Conservation (phyloP, 2,329 filamentous ascomycete species). For the Pyrenophora graminea region DNA sequence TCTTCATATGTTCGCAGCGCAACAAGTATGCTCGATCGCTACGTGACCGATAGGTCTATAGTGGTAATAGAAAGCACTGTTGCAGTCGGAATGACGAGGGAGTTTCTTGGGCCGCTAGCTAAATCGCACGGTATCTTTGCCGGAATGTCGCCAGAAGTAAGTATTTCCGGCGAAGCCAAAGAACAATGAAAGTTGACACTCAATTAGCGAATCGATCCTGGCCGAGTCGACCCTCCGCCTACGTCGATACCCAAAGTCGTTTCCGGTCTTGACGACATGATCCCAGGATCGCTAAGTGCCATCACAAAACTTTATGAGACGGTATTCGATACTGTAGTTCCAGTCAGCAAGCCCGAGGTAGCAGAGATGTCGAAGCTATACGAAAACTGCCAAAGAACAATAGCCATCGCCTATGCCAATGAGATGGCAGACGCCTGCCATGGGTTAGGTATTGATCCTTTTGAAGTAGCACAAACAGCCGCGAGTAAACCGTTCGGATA, state of each 20-base stretch:
- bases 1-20: constrained; percentile 54
- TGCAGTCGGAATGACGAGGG: constrained; percentile 59
- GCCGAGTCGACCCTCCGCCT: constrained; percentile 46
- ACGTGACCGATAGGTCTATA: constrained; percentile 51
- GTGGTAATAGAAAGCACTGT: constrained; percentile 59
- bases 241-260: constrained; percentile 58
- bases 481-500: constrained; percentile 52
- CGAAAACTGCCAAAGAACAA: constrained; percentile 62
- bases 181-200: background rate
- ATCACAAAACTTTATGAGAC: constrained; percentile 53
- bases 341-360: constrained; percentile 58
- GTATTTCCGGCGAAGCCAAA: background rate
- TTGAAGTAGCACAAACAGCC: constrained; percentile 57
- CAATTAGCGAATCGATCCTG: constrained; percentile 56
- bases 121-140: constrained; percentile 2
- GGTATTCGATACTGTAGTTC: constrained; percentile 55
- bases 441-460: constrained; percentile 54
- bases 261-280: constrained; percentile 51
- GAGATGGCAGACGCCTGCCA: constrained; percentile 61
- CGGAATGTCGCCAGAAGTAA: constrained; percentile 57
- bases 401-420: constrained; percentile 60
- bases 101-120: constrained; percentile 55
- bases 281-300: constrained; percentile 45
- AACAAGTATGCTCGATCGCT: constrained; percentile 47
- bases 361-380: constrained; percentile 64